Evolutionary conservation across 306 rosid genomes (phyloP).

Genomic region (cucumber (Cucumis sativus)): Cucumber_9930_V3 NC_026655.2:24042001-24042500

Average conservation of each 20-base stretch:
- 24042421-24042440: slow-evolving; percentile 32
- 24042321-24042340: neutral
- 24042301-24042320: neutral
- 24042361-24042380: neutral
- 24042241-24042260: neutral
- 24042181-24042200: neutral
- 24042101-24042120: neutral
- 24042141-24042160: neutral
- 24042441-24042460: slow-evolving; percentile 38
- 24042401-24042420: slow-evolving; percentile 14
- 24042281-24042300: neutral
- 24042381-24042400: neutral
- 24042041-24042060: too few relatives aligned
- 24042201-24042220: neutral
- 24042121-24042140: neutral
- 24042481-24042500: slow-evolving; percentile 21
- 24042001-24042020: too few relatives aligned
- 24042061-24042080: neutral
- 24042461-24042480: slow-evolving; percentile 40
- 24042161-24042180: neutral
- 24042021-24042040: too few relatives aligned
- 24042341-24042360: neutral
- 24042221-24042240: too few relatives aligned
- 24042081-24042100: neutral
- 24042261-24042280: neutral